Evolutionary conservation across 2,329 filamentous ascomycete genomes (phyloP).

Genomic region (Fusarium sambucinum): DNA sequence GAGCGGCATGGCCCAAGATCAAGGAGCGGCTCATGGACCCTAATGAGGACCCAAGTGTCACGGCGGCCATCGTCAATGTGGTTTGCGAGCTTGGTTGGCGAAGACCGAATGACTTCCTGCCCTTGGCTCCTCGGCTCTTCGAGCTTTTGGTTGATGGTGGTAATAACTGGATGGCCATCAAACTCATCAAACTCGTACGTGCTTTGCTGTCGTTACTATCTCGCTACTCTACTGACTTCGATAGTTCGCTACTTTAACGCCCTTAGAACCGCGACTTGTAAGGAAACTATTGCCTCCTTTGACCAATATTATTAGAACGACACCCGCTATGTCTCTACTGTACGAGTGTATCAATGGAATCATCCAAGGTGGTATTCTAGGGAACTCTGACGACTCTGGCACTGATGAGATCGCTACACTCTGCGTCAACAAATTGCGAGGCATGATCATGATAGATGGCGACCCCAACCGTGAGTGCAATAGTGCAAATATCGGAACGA

Average conservation of each 20-base stretch:
- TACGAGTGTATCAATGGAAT: slow-evolving; percentile 99
- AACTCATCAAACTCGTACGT: slow-evolving; percentile 92
- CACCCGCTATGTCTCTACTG: slow-evolving; percentile 95
- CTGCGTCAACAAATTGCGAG: slow-evolving; percentile 91
- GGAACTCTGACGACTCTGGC: slow-evolving; percentile 82
- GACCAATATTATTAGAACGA: slow-evolving; percentile 93
- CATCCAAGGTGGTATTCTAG: slow-evolving; percentile 94
- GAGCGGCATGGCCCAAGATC: slow-evolving; percentile 96
- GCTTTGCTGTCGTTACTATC: neutral
- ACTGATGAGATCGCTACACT: slow-evolving; percentile 92
- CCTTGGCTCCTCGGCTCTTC: slow-evolving; percentile 90
- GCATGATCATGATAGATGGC: slow-evolving; percentile 93
- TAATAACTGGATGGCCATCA: slow-evolving; percentile 99
- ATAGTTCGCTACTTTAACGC: slow-evolving; percentile 93
- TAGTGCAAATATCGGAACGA: neutral
- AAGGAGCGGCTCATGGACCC: slow-evolving; percentile 94
- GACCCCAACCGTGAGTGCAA: slow-evolving; percentile 85
- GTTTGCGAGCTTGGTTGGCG: slow-evolving; percentile 96
- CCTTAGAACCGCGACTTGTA: slow-evolving; percentile 89
- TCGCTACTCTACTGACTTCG: neutral
- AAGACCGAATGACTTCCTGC: slow-evolving; percentile 91
- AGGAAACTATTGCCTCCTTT: slow-evolving; percentile 92
- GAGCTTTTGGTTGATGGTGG: slow-evolving; percentile 90
- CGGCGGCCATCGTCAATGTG: slow-evolving; percentile 95
- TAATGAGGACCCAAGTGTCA: slow-evolving; percentile 90